Evolutionary conservation across 345 rosid genomes (phyloP).

Genomic region (Bretschneidera sinensis): DNA sequence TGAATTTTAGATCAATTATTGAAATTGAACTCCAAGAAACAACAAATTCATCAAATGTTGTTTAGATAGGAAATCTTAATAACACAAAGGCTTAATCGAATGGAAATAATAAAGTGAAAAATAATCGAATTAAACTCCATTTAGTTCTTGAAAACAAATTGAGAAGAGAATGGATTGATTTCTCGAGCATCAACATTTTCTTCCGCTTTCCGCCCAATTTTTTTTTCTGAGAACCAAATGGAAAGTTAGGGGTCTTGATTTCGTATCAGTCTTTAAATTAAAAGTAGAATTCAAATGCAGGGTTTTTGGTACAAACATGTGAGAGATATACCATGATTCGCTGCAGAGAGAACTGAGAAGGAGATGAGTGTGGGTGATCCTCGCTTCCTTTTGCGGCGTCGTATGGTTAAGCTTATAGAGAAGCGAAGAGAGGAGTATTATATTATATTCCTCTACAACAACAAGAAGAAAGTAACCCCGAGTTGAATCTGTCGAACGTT

Average conservation of each 20-base stretch:
- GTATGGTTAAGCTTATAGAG: background rate
- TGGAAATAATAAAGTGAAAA: background rate
- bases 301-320: too few relatives aligned
- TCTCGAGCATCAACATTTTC: background rate
- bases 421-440: background rate
- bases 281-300: too few relatives aligned
- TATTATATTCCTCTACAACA: background rate
- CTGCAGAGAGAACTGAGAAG: background rate
- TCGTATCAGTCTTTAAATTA: background rate
- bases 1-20: too few relatives aligned
- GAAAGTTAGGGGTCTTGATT: background rate
- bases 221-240: background rate
- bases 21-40: background rate
- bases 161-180: background rate
- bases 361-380: background rate
- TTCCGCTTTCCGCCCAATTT: too few relatives aligned
- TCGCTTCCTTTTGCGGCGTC: background rate
- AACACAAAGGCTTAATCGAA: background rate
- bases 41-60: background rate
- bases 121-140: background rate
- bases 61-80: slow-evolving; percentile 3
- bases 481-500: too few relatives aligned
- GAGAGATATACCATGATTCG: slow-evolving; percentile 13
- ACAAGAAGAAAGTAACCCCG: background rate
- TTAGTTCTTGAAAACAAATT: slow-evolving; percentile 6